Percentiles rank a stretch among this genome's conserved stretches.
Conservation (phyloP, 2,329 filamentous ascomycete species). For the Aureobasidium sp. region DNA sequence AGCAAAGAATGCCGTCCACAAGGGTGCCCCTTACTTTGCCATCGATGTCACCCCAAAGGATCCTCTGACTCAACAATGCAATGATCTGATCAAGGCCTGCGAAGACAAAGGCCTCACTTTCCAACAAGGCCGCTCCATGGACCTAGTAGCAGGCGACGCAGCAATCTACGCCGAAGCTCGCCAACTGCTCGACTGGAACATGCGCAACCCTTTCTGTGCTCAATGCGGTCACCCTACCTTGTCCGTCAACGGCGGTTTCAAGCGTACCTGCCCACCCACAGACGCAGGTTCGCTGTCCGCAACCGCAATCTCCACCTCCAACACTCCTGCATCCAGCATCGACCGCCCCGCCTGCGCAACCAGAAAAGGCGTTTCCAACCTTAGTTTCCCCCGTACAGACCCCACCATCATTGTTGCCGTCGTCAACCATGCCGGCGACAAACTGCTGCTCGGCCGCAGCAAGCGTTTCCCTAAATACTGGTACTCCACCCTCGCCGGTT, state of each 20-base stretch:
- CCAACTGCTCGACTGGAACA: constrained; percentile 89
- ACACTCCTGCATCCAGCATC: constrained; percentile 19
- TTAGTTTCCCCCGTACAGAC: constrained; percentile 86
- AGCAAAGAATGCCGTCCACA: constrained; percentile 59
- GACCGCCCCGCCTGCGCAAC: constrained; percentile 66
- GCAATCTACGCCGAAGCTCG: constrained; percentile 86
- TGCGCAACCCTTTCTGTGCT: constrained; percentile 83
- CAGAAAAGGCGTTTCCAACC: constrained; percentile 77
- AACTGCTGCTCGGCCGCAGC: constrained; percentile 75
- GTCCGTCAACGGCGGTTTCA: constrained; percentile 70
- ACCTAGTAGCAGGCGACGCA: constrained; percentile 57
- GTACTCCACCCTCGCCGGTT: constrained; percentile 73
- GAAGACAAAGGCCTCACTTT: constrained; percentile 59
- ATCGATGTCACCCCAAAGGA: constrained; percentile 71
- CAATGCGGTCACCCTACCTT: constrained; percentile 80
- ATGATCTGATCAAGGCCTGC: constrained; percentile 51
- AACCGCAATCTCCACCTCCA: constrained; percentile 29
- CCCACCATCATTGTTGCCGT: constrained; percentile 94
- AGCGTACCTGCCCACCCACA: constrained; percentile 67
- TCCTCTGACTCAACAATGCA: constrained; percentile 54
- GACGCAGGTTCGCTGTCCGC: constrained; percentile 47
- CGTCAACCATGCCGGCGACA: constrained; percentile 69
- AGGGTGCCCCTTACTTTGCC: constrained; percentile 78
- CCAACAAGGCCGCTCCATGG: constrained; percentile 58
- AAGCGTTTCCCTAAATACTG: constrained; percentile 76